Base-by-base conservation (phyloP, 305 asterid species). In the Plantago lanceolata region DNA sequence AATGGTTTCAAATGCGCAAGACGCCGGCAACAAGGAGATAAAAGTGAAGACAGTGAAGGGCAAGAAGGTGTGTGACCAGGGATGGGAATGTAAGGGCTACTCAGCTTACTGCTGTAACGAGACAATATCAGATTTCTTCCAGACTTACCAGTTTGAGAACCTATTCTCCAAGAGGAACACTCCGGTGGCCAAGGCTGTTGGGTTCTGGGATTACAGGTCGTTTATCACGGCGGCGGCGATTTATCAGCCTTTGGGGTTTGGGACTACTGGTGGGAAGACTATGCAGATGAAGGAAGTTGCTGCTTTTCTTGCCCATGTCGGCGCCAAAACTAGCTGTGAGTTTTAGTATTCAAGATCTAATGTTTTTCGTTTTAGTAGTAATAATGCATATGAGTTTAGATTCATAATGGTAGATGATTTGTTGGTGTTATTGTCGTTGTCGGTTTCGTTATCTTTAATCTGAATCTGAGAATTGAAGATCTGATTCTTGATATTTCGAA, bases 231-330 rank as follows among this genome's bases (percentile, higher is more conserved):
- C 94, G 68, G 78, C 95, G 68, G 69, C 98, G 57, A 0, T 68
- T 14, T 86, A 66, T 60, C 81, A 91, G 87, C 96, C 94, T 28
- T 75, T 63, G 8, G 98, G 98, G 16, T 91, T 91, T 52, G 95
- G 95, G 48, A 91, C 98, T 37, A 82, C 96, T 67, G 97, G 97
- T 65, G 90, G 90, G 31, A 73, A 73, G 61, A 49, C 71, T 8
- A 37, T 44, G 78, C 94, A 86, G 79, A 83, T 88, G 92, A 78
- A 61, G 74, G 98, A 91, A 63, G 18, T 91, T 43, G 83, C 86
- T 37, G 96, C 96, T 52, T 85, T 91, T 68, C 79, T 92, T 31
- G 96, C 84, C 65, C 98, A 92, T 59, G 93, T 89, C 64, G 98
- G 93, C 31, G 76, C 88, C 78, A 82, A 72, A 54, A 88, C 98